Evolutionary conservation across 129 eudicot genomes (phyloP), one percentile per base, ranked within the genome.

Genomic region (Arctium minus): DNA sequence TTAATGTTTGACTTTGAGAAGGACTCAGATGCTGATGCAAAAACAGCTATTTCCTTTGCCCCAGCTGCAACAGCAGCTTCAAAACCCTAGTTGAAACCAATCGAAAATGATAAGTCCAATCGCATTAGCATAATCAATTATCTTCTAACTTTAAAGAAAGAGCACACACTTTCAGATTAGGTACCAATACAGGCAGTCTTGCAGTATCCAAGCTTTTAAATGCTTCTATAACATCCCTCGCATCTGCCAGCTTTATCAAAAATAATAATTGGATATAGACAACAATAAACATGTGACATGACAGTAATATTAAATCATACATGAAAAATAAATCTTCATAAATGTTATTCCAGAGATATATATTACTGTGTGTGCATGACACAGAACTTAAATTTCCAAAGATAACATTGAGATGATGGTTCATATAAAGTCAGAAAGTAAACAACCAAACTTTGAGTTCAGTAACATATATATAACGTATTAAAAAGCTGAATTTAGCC

Each of bases 1-100:
- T 94, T 94, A n/a, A 94, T 94, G 85, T 94, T 94, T 22, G 94
- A 89, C 79, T 88, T 90, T 32, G 98, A 94, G 71, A 94, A 94
- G 60, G 98, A 91, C 83, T 94, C 97, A 0, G 98, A 94, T 29
- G 98, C 97, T 78, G 98, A 89, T 83, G 98, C 97, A 85, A 94
- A 94, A 10, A 94, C 80, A 31, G 94, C 97, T 76, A 92, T 83
- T 85, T 90, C 97, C 88, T 89, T 94, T 18, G 96, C 96, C 42
- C 97, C 97, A 68, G 98, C 93, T 70, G 95, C 97, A 86, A 92
- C 80, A 77, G 98, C 98, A 29, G 96, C 97, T 86, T 86, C 86
- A 65, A 91, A 88, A 27, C 94, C 97, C 95, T 93, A 53, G 56
- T 18, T 36, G 12, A 77, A 60, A 62, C 37, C 8, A 62, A 77